Percentiles rank a stretch among this genome's conserved stretches.
Evolutionary conservation across 331 rosid genomes (phyloP).

Genomic region (Malus hybrid): DNA sequence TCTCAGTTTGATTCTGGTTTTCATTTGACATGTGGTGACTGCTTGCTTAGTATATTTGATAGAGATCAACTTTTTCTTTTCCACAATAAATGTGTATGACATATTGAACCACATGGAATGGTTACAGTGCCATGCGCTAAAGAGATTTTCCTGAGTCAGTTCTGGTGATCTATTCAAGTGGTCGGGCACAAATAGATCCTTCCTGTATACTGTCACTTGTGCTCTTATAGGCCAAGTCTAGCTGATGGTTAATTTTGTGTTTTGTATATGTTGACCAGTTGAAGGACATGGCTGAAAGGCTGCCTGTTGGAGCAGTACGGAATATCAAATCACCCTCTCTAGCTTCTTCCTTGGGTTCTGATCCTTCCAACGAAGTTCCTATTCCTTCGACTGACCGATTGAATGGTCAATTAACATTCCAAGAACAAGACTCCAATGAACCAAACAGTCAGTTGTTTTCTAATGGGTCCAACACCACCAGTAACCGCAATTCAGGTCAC

Average conservation of each 20-base stretch:
- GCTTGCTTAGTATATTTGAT: background rate
- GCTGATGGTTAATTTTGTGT: background rate
- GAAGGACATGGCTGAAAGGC: slow-evolving; percentile 97
- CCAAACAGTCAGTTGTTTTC: slow-evolving; percentile 54
- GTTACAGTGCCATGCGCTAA: background rate
- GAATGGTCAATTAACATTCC: slow-evolving; percentile 49
- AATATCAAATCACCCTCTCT: slow-evolving; percentile 66
- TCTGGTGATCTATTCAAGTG: background rate
- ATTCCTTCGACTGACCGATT: slow-evolving; percentile 48
- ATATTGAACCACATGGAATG: background rate
- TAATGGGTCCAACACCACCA: slow-evolving; percentile 57
- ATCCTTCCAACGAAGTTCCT: slow-evolving; percentile 51
- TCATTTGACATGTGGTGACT: background rate
- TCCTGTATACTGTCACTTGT: too few relatives aligned
- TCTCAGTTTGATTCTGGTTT: background rate
- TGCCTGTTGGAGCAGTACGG: slow-evolving; percentile 82
- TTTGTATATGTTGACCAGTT: slow-evolving; percentile 40
- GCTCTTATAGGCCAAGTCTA: background rate
- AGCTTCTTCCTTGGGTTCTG: slow-evolving; percentile 66
- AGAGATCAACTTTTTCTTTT: background rate
- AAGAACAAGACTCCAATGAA: slow-evolving; percentile 61
- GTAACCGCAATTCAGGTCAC: slow-evolving; percentile 45
- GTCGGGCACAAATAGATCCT: background rate
- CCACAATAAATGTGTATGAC: background rate
- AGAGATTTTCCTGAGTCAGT: background rate